These are phyloP conservation scores for Leishmania guyanensis DNA, from an alignment of 208 protist species.

Conservation along the genomic window DNA sequence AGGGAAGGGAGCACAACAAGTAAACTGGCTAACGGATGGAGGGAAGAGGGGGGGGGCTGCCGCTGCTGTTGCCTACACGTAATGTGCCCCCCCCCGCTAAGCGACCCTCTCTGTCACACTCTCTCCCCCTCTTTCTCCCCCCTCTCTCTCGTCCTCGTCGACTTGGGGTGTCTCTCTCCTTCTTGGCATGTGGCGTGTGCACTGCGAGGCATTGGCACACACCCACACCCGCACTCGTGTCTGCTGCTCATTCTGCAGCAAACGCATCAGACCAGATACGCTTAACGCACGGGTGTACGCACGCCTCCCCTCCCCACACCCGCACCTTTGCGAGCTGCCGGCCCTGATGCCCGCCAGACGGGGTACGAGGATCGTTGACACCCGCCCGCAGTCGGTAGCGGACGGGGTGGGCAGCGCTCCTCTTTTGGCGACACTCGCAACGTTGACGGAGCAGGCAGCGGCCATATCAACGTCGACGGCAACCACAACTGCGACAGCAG, in stretches of 20 bases:
- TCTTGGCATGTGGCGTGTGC: background rate
- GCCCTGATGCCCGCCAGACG: slow-evolving; percentile 30
- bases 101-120: background rate
- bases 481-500: background rate
- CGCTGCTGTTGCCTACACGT: no score
- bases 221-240: background rate
- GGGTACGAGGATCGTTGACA: slow-evolving; percentile 28
- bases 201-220: background rate
- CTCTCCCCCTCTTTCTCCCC: background rate
- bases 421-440: background rate
- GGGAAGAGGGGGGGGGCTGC: no score
- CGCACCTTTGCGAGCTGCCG: background rate
- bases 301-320: background rate
- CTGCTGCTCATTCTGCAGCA: background rate
- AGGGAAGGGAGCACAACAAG: no score
- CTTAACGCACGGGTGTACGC: background rate
- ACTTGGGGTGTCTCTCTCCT: background rate
- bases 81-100: background rate
- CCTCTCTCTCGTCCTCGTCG: background rate
- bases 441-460: background rate
- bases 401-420: slow-evolving; percentile 19
- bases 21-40: no score
- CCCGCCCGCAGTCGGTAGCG: slow-evolving; percentile 19
- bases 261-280: background rate
- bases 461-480: background rate